These are phyloP conservation scores for Solanum phureja DNA, from an alignment of 257 asterid species.

Conservation along the genomic window DNA sequence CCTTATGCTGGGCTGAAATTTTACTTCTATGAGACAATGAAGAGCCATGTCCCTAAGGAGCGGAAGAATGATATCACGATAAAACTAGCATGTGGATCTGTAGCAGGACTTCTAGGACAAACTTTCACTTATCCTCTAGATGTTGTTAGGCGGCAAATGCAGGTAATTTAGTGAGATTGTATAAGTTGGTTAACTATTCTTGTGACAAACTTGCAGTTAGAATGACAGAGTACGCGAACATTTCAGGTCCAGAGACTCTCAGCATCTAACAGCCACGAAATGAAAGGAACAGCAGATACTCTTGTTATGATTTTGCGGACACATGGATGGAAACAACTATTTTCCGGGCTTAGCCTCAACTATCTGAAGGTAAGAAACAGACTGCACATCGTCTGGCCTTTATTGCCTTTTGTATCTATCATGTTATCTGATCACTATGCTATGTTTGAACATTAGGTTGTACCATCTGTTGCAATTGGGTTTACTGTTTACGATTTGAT, in stretches of 20 bases:
- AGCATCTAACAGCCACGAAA: conserved; percentile 25
- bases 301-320: conserved; percentile 43
- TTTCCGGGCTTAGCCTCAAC: conserved; percentile 94
- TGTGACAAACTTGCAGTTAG: neutral
- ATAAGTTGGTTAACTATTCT: neutral
- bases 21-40: conserved; percentile 90
- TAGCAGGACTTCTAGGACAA: conserved; percentile 92
- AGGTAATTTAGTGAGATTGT: conserved; percentile 35
- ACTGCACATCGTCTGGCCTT: neutral
- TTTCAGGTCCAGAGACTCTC: conserved; percentile 68
- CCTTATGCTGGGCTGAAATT: conserved; percentile 87
- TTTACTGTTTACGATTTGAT: conserved; percentile 72
- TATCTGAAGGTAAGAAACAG: conserved; percentile 57
- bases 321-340: conserved; percentile 84
- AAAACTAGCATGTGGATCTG: conserved; percentile 85
- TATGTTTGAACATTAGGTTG: conserved; percentile 43
- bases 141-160: conserved; percentile 93
- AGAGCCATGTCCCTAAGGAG: conserved; percentile 60
- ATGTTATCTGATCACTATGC: neutral
- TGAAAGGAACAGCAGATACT: conserved; percentile 53
- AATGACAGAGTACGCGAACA: neutral
- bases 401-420: neutral
- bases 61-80: conserved; percentile 62
- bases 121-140: conserved; percentile 95
- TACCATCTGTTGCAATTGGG: conserved; percentile 94